A percentile compares a stretch with the other conserved stretches of the same genome.
Conservation (phyloP, 2,329 filamentous ascomycete species). For the Penicillium sp. region DNA sequence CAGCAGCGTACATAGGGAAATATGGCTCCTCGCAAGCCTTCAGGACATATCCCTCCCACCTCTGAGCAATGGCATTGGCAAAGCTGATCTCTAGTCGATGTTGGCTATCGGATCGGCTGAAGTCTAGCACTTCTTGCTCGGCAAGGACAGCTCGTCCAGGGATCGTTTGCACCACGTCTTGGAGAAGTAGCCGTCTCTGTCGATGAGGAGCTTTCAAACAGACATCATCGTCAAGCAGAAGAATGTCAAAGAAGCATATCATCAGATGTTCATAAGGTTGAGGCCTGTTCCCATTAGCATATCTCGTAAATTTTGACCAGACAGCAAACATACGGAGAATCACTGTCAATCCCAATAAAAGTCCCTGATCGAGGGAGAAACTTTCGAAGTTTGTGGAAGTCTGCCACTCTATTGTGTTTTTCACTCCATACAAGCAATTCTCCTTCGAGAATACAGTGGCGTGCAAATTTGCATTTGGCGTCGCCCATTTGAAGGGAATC, state of each 20-base stretch:
- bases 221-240: constrained; percentile 53
- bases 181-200: constrained; percentile 49
- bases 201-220: constrained; percentile 46
- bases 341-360: constrained; percentile 61
- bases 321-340: constrained; percentile 56
- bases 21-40: constrained; percentile 74
- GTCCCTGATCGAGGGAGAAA: constrained; percentile 69
- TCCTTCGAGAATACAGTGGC: constrained; percentile 72
- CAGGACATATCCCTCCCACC: constrained; percentile 73
- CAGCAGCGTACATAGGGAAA: constrained; percentile 51
- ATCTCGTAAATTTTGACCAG: neutral
- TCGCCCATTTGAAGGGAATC: constrained; percentile 60
- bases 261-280: constrained; percentile 55
- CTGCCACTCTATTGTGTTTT: constrained; percentile 58
- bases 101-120: constrained; percentile 50
- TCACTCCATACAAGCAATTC: constrained; percentile 77
- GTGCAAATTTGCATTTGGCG: constrained; percentile 54
- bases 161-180: constrained; percentile 50
- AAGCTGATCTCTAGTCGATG: constrained; percentile 60
- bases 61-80: constrained; percentile 58
- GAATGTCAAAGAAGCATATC: constrained; percentile 58
- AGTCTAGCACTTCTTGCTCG: constrained; percentile 63
- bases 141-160: constrained; percentile 63
- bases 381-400: constrained; percentile 77
- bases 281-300: constrained; percentile 31